phyloP scores from a whole-genome alignment of 306 rosid species.

The Gillenia trifoliata region DNA sequence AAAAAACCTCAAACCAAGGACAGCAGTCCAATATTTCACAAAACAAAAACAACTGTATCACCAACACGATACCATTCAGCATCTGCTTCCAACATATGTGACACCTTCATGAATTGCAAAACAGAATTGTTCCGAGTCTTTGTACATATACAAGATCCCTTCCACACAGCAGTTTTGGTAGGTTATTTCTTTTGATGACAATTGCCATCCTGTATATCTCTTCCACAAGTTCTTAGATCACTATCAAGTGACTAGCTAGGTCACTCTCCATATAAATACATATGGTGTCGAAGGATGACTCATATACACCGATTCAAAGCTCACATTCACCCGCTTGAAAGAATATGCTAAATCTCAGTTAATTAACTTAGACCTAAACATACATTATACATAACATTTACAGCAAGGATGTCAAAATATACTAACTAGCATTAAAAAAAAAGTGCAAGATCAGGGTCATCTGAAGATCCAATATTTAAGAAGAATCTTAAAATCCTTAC shows the following conservation, averaged over 20 bases:
- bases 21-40: conserved; percentile 98
- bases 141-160: conserved; percentile 96
- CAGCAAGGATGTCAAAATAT: no score
- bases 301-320: conserved; percentile 98
- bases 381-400: no score
- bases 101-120: conserved; percentile 97
- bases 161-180: conserved; percentile 92
- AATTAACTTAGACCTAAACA: no score
- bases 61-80: conserved; percentile 95
- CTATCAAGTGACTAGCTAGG: conserved; percentile 87
- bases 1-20: conserved; percentile 99
- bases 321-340: conserved; percentile 99
- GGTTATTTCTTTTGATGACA: conserved; percentile 88
- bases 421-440: no score
- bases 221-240: conserved; percentile 99
- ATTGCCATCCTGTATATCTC: conserved; percentile 94
- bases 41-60: conserved; percentile 93
- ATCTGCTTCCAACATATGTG: conserved; percentile 92
- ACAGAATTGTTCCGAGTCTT: conserved; percentile 99
- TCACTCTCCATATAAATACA: conserved; percentile 98
- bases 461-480: no score
- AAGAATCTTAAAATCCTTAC: no score
- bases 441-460: no score
- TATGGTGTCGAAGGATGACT: conserved; percentile 96
- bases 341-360: conserved; percentile 97